Evolutionary conservation across 768 basidiomycete species (phyloP), one percentile per base, ranked within the genome.

Genomic region (Pilatotrama ljubarskyi): DNA sequence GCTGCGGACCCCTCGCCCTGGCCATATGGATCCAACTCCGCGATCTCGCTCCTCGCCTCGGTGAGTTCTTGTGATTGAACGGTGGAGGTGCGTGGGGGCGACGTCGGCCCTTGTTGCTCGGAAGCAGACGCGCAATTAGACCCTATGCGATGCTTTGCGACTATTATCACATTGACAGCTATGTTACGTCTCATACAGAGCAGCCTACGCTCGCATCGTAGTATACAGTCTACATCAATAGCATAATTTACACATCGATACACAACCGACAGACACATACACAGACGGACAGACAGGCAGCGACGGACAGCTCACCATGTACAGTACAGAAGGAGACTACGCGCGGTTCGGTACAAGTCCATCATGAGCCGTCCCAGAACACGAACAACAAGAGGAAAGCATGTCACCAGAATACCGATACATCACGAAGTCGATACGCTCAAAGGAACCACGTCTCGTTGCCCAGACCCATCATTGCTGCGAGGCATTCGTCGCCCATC

Each of bases 381-480:
- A 22, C 29, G 10, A 5, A 32, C 29, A 10, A 32, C 29, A 37
- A 20, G 38, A 18, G 15, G 22, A 37, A 14, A 38, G 36, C 18
- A n/a, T 20, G 24, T 18, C n/a, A 49, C 3, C 6, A 26, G 37
- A 18, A 18, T 9, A 25, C 5, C 26, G 6, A 42, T 29, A 46
- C 32, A 38, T 18, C 17, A 47, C 10, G 36, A 7, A 10, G 13
- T 13, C 8, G 13, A 18, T 17, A 17, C 15, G 24, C 51, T 38
- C 46, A 51, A 20, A 51, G 56, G 55, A 62, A 62, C 61, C 61
- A 62, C 51, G 61, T 43, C 24, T 56, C 50, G 51, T 49, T 50
- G 18, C 43, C 61, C 29, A 62, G 55, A 13, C 61, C 61, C 56
- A 62, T 62, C 55, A 62, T 53, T 32, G 61, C 61, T 20, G 61